phyloP scores from a whole-genome alignment of 2,329 filamentous ascomycete species.

The Neurospora sp. region DNA sequence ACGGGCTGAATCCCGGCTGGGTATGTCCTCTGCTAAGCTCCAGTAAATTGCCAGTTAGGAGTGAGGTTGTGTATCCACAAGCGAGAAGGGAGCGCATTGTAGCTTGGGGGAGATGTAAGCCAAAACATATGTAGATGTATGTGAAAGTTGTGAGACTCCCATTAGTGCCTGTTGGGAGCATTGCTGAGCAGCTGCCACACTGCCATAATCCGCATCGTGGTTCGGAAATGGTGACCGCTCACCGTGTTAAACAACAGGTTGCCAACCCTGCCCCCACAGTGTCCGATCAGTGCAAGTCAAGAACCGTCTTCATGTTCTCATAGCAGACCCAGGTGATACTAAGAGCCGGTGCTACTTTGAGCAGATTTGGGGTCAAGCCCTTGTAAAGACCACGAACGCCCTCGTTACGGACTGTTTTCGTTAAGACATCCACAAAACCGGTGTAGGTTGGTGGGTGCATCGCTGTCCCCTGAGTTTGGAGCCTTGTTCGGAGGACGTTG shows the following conservation, averaged over 20 bases:
- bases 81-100: neutral
- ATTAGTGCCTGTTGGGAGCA: neutral
- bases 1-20: neutral
- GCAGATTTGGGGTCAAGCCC: slow-evolving; percentile 83
- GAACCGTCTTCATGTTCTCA: slow-evolving; percentile 72
- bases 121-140: neutral
- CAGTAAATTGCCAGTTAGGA: neutral
- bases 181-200: neutral
- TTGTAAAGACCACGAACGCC: slow-evolving; percentile 84
- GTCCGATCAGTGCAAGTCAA: slow-evolving; percentile 38
- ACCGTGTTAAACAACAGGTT: neutral
- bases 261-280: neutral
- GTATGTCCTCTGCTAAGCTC: neutral
- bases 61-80: neutral
- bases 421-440: slow-evolving; percentile 80
- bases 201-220: neutral
- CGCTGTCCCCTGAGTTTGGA: slow-evolving; percentile 91
- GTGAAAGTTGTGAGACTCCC: neutral
- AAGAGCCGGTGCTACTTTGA: slow-evolving; percentile 92
- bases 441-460: slow-evolving; percentile 85
- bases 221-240: neutral
- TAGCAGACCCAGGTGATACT: slow-evolving; percentile 94
- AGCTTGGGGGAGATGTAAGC: neutral
- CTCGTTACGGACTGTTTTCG: slow-evolving; percentile 73
- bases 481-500: slow-evolving; percentile 80